Conservation (phyloP, 1,139 yeast species). For the Petasospora fabianii region DNA sequence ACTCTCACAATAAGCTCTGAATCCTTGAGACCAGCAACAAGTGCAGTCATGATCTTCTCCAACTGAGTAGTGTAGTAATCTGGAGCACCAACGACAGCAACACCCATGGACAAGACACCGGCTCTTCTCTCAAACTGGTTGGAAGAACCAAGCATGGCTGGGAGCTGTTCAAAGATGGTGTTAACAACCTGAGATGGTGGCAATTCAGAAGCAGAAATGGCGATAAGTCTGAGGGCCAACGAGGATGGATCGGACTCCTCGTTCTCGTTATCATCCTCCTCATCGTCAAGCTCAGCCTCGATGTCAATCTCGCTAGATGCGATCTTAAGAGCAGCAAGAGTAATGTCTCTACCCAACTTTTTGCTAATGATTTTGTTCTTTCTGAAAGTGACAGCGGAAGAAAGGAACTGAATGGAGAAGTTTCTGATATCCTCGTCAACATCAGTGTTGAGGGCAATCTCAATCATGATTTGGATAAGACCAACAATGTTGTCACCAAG, state of each 20-base stretch:
- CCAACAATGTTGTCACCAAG: constrained; percentile 73
- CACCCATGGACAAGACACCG: constrained; percentile 76
- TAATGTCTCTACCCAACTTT: constrained; percentile 79
- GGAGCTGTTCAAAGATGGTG: constrained; percentile 71
- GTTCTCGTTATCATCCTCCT: constrained; percentile 86
- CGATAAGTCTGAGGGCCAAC: constrained; percentile 77
- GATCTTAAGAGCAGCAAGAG: constrained; percentile 69
- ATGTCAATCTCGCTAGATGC: constrained; percentile 79
- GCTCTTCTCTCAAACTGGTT: constrained; percentile 85
- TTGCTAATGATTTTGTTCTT: constrained; percentile 59
- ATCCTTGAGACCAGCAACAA: constrained; percentile 77
- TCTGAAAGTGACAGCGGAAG: constrained; percentile 69
- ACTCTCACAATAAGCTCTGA: constrained; percentile 73
- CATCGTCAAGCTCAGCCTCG: constrained; percentile 66
- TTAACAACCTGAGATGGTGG: constrained; percentile 91
- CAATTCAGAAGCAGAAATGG: constrained; percentile 73
- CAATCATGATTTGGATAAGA: constrained; percentile 69
- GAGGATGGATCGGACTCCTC: constrained; percentile 82
- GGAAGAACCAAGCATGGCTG: constrained; percentile 57
- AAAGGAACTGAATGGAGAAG: constrained; percentile 81
- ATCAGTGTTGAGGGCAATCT: constrained; percentile 63
- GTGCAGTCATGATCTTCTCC: constrained; percentile 65
- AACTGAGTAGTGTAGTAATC: constrained; percentile 80
- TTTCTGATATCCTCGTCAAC: constrained; percentile 80
- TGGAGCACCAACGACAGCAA: constrained; percentile 89